A percentile compares a stretch with the other conserved stretches of the same genome.
These are phyloP conservation scores for Paspalum vaginatum DNA, from an alignment of 176 grass and related monocot genomes.

Conservation along the genomic window DNA sequence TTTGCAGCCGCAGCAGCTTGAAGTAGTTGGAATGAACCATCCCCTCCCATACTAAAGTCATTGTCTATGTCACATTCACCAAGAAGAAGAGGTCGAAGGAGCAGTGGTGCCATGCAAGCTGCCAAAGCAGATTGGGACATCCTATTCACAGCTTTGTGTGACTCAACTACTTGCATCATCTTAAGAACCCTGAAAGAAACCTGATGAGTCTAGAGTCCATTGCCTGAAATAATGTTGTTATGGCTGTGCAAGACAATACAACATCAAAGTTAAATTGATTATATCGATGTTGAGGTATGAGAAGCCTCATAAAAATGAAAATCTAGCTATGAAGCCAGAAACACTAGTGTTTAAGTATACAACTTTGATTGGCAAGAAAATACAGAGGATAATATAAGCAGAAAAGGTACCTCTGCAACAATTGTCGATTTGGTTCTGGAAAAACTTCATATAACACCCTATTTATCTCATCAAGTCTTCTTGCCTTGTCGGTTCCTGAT, in stretches of 20 bases:
- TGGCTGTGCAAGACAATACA: constrained; percentile 28
- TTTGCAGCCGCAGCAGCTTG: constrained; percentile 96
- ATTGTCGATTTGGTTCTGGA: constrained; percentile 80
- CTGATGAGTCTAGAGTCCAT: constrained; percentile 29
- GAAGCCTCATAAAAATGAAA: constrained; percentile 8
- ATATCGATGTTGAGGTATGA: not conserved
- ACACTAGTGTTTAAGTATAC: not conserved
- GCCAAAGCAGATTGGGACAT: constrained; percentile 94
- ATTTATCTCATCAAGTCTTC: constrained; percentile 74
- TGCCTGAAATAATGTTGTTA: constrained; percentile 24
- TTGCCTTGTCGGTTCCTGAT: constrained; percentile 69
- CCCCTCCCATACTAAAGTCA: constrained; percentile 81
- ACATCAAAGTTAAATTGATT: constrained; percentile 14
- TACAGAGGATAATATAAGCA: constrained; percentile 10
- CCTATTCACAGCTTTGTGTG: constrained; percentile 84
- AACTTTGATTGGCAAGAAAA: constrained; percentile 16
- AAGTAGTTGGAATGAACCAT: constrained; percentile 91
- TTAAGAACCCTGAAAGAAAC: constrained; percentile 91
- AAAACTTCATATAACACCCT: constrained; percentile 89
- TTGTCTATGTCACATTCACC: constrained; percentile 91
- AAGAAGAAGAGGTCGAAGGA: constrained; percentile 87
- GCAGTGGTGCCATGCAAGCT: constrained; percentile 98
- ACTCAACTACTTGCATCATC: constrained; percentile 88
- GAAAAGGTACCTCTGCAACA: constrained; percentile 71
- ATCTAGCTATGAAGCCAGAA: not conserved